Conservation (phyloP, 768 basidiomycete genomes). For the Rhizopogon vesiculosus region DNA sequence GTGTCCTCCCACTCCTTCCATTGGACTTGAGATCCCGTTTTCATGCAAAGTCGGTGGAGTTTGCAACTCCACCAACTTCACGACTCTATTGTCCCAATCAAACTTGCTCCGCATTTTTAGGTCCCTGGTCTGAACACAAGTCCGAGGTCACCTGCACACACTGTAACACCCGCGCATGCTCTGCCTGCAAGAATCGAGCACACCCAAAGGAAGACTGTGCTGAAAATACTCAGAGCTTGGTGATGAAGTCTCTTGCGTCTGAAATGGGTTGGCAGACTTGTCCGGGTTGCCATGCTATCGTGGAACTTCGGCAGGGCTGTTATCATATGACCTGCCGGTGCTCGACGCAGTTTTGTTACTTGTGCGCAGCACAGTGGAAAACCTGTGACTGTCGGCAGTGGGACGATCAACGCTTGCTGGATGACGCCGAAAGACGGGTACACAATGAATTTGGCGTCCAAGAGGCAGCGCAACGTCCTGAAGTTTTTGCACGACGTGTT, state of each 20-base stretch:
- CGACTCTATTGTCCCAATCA: slow-evolving; percentile 48
- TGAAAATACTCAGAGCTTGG: slow-evolving; percentile 37
- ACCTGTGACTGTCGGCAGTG: slow-evolving; percentile 57
- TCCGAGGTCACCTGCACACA: slow-evolving; percentile 29
- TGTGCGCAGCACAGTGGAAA: slow-evolving; percentile 62
- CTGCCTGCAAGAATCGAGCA: slow-evolving; percentile 41
- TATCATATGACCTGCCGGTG: slow-evolving; percentile 61
- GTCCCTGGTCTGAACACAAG: slow-evolving; percentile 22
- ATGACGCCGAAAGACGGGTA: slow-evolving; percentile 21
- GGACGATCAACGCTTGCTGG: slow-evolving; percentile 47
- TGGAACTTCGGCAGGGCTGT: slow-evolving; percentile 57
- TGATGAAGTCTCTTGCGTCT: slow-evolving; percentile 40
- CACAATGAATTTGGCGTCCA: slow-evolving; percentile 1
- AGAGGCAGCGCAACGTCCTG: slow-evolving; percentile 12
- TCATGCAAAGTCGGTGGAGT: slow-evolving; percentile 41
- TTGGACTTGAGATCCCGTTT: slow-evolving; percentile 25
- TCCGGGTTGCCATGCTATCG: slow-evolving; percentile 49
- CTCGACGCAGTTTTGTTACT: slow-evolving; percentile 54
- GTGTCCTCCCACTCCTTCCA: slow-evolving; percentile 27
- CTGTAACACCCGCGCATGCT: slow-evolving; percentile 40
- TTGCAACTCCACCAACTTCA: slow-evolving; percentile 31
- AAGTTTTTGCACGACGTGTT: slow-evolving; percentile 16
- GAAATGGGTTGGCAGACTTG: slow-evolving; percentile 57
- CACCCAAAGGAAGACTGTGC: slow-evolving; percentile 39
- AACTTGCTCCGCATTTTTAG: slow-evolving; percentile 52